Evolutionary conservation across 2,329 filamentous ascomycete genomes (phyloP), one percentile per base, ranked within the genome.

Genomic region (Tolypocladium cylindrosporum): DNA sequence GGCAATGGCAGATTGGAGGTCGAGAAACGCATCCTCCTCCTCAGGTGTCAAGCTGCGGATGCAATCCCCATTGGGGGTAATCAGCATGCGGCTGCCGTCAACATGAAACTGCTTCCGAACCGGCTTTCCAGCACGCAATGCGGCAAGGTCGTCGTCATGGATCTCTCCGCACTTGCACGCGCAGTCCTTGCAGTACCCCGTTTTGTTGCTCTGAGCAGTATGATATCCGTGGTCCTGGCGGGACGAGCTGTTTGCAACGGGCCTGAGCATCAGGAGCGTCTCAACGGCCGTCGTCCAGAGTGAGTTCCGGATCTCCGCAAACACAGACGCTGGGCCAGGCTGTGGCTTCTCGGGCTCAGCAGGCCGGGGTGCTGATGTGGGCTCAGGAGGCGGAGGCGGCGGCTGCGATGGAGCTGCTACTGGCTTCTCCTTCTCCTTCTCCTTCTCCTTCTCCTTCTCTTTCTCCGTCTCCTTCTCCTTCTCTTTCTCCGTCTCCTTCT

Each of bases 61-160:
- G 67, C 88, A 89, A 61, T 90, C 86, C 13, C 89, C 89, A 61
- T 88, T 85, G 0, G 89, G 87, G 0, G 89, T 91, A 56, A 92
- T 83, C 63, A 92, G 79, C 61, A 89, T 84, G 34, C 87, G 80
- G 68, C 81, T 79, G 57, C 84, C 85, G 61, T 88, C 85, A 2
- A 84, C 75, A 55, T 73, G 72, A 54, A 73, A 73, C 43, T 85
- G 72, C 68, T 87, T 87, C 60, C 79, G 81, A 10, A 88, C 82
- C 13, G 83, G 75, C 60, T 79, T 77, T 54, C 84, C 84, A 2
- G 77, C 74, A n/a, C 79, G 74, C 8, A 87, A 75, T 3, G 75
- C 69, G 16, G 76, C 73, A 37, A 84, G 78, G 60, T 88, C 84
- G 52, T 83, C 70, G 14, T 72, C 71, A 54, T 71, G 70, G 37